Base-by-base conservation (phyloP, 2,329 filamentous ascomycete genomes). In the Metarhizium guizhouense region DNA sequence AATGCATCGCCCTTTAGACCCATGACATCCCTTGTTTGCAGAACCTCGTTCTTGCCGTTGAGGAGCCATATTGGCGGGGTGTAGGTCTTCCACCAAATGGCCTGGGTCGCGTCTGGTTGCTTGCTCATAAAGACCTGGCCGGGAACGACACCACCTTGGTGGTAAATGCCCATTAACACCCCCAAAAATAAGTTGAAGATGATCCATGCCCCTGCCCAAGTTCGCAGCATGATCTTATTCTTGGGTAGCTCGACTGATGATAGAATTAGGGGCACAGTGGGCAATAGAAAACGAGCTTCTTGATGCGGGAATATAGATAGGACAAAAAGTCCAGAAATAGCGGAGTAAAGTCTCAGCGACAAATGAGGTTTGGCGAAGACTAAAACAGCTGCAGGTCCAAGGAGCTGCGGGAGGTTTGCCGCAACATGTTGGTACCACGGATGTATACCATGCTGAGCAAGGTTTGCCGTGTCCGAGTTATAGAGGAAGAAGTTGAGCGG, bases 51-150 rank as follows among this genome's bases (percentile, higher is more conserved):
- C 69, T 87, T 88, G 54, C 86, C 85, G 60, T 90, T 86, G 6
- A 92, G 75, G 20, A 93, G 77, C 87, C 88, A 93, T 40, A 87
- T 85, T 0, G 88, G 88, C 18, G 88, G 88, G 67, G 85, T 88
- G 67, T 92, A 92, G 1, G 88, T 92, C 68, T 91, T 92, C 88
- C 88, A 93, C 88, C 88, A 93, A 52, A 88, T 77, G 3, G 85
- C 86, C 38, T 86, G 78, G 2, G 83, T 84, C 8, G 87, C 83
- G 59, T 87, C 85, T 4, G 82, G 77, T 60, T 88, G 84, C 54
- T 81, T 81, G 64, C 84, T 87, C 65, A 93, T 77, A 66, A 89
- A 89, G 0, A 87, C 82, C 64, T 93, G 88, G 6, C 83, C 84
- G 0, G 88, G 86, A 1, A 93, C 79, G 30, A 92, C 82, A 47